Base-by-base conservation (phyloP, 225 moss, liverwort and hornwort genomes). In the Climacium dendroides region DNA sequence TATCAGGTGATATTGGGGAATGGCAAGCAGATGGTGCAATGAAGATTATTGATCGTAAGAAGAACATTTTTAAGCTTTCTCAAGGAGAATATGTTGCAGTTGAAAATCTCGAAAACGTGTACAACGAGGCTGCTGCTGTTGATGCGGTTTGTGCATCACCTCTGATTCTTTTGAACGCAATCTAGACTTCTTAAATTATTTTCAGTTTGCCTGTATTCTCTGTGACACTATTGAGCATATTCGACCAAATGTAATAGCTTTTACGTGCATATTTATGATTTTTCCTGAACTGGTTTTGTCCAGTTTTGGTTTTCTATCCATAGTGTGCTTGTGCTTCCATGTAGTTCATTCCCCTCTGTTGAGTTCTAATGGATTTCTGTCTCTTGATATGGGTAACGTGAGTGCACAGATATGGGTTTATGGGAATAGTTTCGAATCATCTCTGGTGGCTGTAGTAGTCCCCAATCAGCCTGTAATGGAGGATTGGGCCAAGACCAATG, bases 81-180 rank as follows among this genome's bases (percentile, higher is more conserved):
- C 96, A 96, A 67, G 96, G 96, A 88, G 96, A 96, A 79, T 96
- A 96, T 73, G 91, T 96, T 84, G 96, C 95, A 43, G 96, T 96
- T 72, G 96, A 96, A 90, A 93, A 92, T 80, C 89, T 95, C 50
- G 95, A 95, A 87, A 95, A 93, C 88, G 76, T 93, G 25, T 95
- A 82, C 85, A 91, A 86, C 26, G 92, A 88, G 78, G 67, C 91
- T 86, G 23, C 92, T 80, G 89, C 89, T 79, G n/a, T 95, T 69
- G 95, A 95, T 89, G 50, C 91, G 87, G 94, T 94, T 85, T 35
- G 89, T 88, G 61, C 65, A 28, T 53, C 59, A 58, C 54, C 84
- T 74, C 79, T 79, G 72, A 79, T 87, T 78, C 79, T 79, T 34
- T 85, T 64, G 61, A 59, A 39, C 39, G 61, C 35, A 73, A 77